phyloP scores from a whole-genome alignment of 1,139 yeast genomes.

The Meyerozyma elateridarum region DNA sequence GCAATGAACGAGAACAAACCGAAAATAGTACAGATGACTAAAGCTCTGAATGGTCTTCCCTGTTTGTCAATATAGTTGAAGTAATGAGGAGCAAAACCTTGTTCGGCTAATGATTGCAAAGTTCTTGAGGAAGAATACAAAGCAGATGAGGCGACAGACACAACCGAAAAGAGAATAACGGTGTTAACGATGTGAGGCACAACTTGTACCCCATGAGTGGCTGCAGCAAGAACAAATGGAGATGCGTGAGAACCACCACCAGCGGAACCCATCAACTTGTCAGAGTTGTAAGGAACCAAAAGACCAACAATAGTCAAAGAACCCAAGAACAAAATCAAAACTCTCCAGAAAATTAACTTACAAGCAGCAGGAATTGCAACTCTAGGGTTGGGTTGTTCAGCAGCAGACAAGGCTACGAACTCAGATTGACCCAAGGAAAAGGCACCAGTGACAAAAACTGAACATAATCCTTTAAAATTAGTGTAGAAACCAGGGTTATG shows the following conservation, averaged over 20 bases:
- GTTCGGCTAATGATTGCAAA: conserved; percentile 40
- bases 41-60: conserved; percentile 42
- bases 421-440: conserved; percentile 25
- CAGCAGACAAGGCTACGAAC: conserved; percentile 37
- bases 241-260: conserved; percentile 37
- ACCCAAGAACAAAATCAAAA: conserved; percentile 37
- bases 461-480: conserved; percentile 20
- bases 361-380: conserved; percentile 39
- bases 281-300: conserved; percentile 38
- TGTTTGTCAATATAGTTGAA: conserved; percentile 39
- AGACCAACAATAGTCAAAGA: conserved; percentile 38
- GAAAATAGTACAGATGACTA: conserved; percentile 27
- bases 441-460: conserved; percentile 20
- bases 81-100: conserved; percentile 39
- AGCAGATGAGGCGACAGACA: conserved; percentile 43
- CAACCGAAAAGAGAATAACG: conserved; percentile 40
- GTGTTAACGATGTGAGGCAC: conserved; percentile 41
- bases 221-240: conserved; percentile 44
- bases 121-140: conserved; percentile 43
- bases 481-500: conserved; percentile 20
- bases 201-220: conserved; percentile 33
- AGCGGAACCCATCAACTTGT: conserved; percentile 35
- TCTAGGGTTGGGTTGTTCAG: conserved; percentile 40
- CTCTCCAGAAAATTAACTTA: conserved; percentile 37
- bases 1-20: conserved; percentile 34